Base-by-base conservation (phyloP, 306 rosid species). In the Lotus japonicus region DNA sequence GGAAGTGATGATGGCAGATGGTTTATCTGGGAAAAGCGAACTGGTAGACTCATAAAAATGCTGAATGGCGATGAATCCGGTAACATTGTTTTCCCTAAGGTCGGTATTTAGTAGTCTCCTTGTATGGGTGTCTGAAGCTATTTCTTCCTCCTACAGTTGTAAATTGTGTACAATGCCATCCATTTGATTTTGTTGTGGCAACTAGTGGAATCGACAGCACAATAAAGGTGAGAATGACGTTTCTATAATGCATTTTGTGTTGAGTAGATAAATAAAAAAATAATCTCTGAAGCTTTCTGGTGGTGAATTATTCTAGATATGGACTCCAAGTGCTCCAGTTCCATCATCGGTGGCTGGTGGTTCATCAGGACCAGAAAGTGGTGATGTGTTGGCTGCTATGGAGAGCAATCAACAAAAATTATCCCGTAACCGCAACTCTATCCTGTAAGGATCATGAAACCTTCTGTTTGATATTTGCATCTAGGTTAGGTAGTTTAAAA, bases 1-100 rank as follows among this genome's bases (percentile, higher is more conserved):
- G 99, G 99, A 76, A 94, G 99, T 67, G 99, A 94, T 82, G 99
- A 90, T 81, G 99, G 99, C 17, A 85, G 96, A 88, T 94, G 96
- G 96, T 90, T 90, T 81, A 83, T 94, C 64, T 94, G 99, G 97
- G 99, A 94, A 80, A 94, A 94, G 81, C 67, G 18, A 62, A 94
- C 96, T 12, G 97, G 99, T 49, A 88, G 99, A 78, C 88, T 94
- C 73, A 70, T 88, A 58, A 94, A 94, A 80, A 78, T 94, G 84
- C 90, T 94, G 70, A 82, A 64, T 28, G 99, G 97, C 50, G 99
- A 94, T 84, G 84, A 80, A 79, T 75, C 96, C 38, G 99, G 99
- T 94, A 85, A 70, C 41, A 42, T 23, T 64, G 67, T 58, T 62
- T 69, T 58, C 57, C 71, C 58, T 11, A 61, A 10, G 52, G 50